phyloP scores from a whole-genome alignment of 768 basidiomycete genomes.

The Pisolithus sp. region DNA sequence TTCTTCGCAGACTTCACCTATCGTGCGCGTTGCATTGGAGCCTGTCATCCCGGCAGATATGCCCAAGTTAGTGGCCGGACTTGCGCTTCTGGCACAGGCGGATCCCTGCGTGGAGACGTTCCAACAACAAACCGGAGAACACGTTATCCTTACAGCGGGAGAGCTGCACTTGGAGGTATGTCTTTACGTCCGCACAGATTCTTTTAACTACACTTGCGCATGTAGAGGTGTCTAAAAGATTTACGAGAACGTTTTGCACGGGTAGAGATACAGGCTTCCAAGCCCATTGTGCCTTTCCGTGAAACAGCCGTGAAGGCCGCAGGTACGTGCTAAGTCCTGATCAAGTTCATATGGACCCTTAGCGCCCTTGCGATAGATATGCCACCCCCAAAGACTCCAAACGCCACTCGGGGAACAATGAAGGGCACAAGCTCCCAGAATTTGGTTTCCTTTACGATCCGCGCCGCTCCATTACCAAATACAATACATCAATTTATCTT shows the following conservation, averaged over 20 bases:
- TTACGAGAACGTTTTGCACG: conserved; percentile 92
- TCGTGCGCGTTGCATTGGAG: conserved; percentile 93
- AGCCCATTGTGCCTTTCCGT: conserved; percentile 95
- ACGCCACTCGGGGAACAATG: conserved; percentile 72
- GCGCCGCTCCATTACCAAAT: conserved; percentile 76
- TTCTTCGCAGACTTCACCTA: conserved; percentile 63
- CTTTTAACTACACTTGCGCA: neutral
- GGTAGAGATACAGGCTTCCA: conserved; percentile 87
- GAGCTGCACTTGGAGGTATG: conserved; percentile 90
- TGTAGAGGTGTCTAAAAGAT: conserved; percentile 89
- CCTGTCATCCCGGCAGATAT: conserved; percentile 79
- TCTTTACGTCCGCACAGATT: neutral
- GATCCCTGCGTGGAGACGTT: conserved; percentile 98
- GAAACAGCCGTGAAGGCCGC: conserved; percentile 83
- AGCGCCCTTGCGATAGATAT: conserved; percentile 52
- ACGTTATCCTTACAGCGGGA: conserved; percentile 93
- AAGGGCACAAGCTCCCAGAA: conserved; percentile 60
- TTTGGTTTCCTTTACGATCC: conserved; percentile 74
- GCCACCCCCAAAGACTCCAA: conserved; percentile 71
- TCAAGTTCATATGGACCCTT: neutral
- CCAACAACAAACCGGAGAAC: conserved; percentile 94
- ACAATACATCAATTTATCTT: conserved; percentile 69
- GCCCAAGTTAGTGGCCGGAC: conserved; percentile 79
- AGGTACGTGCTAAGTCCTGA: conserved; percentile 38
- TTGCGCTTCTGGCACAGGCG: conserved; percentile 86